Evolutionary conservation across 768 basidiomycete genomes (phyloP), one percentile per base, ranked within the genome.

Genomic region (Trametes elegans): DNA sequence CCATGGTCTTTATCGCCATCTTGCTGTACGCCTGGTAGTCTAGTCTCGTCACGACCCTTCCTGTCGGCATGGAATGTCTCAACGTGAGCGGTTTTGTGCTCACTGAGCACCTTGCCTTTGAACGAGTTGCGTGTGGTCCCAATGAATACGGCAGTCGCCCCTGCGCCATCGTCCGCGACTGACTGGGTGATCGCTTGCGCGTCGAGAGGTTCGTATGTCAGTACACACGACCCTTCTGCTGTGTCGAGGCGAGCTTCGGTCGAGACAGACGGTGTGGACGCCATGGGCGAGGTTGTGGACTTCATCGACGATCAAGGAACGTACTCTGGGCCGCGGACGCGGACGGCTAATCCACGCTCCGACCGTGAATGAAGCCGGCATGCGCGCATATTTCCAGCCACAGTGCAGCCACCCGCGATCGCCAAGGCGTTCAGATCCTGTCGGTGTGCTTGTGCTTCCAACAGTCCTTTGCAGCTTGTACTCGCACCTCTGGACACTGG

Each of bases 51-150:
- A 93, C 90, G 13, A 71, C 69, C 65, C 84, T 88, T 31, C 50
- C 51, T 45, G 53, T 34, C 29, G 6, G 38, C 56, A 45, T 21
- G n/a, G 34, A 27, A 49, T 28, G 24, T 18, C 29, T 47, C 36
- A n/a, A 46, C 10, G 42, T 52, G 27, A 13, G 21, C 19, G 10
- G 10, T 21, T 3, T 46, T 18, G 28, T 8, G 43, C 16, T 13
- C 38, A 5, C 16, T 13, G 14, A 36, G 13, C 3, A 16, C 42
- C 62, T 43, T 63, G 87, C 91, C 91, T 80, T 86, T 77, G 73
- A 93, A 93, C 0, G 85, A 85, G 68, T 93, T 87, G 53, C 92
- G 81, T 6, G 92, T 95, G 13, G 90, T 91, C 7, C 92, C 92
- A 49, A 93, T 81, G 72, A 95, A 93, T 3, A 84, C 73, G 9